Percentiles rank a stretch among this genome's conserved stretches.
These are phyloP conservation scores for Fragaria iinumae DNA, from an alignment of 306 rosid species.

Conservation along the genomic window DNA sequence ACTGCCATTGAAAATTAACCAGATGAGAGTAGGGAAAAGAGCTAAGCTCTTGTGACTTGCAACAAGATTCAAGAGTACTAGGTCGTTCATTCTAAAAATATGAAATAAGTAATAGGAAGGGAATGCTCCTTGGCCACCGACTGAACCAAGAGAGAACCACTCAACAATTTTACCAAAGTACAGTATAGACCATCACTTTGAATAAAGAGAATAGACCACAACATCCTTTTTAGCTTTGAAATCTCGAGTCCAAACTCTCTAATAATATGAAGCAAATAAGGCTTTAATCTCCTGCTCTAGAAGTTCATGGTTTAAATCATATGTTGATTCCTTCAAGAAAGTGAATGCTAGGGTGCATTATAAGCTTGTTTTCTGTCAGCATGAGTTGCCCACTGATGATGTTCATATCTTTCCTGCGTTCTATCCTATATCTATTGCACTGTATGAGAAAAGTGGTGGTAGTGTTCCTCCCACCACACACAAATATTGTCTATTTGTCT, in stretches of 20 bases:
- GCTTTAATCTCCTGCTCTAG: neutral
- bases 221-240: neutral
- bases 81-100: neutral
- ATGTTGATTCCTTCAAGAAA: neutral
- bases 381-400: neutral
- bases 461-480: neutral
- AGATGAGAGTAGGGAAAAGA: conserved; percentile 18
- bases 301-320: neutral
- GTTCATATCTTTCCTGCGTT: neutral
- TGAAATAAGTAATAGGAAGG: neutral
- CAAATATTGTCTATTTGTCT: neutral
- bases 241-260: neutral
- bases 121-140: conserved; percentile 6
- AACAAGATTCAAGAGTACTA: conserved; percentile 15
- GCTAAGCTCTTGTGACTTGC: conserved; percentile 16
- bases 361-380: neutral
- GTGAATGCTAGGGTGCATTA: neutral
- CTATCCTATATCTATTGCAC: neutral
- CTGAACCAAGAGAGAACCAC: neutral
- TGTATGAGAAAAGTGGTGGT: neutral
- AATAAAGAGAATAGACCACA: neutral
- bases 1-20: conserved; percentile 49
- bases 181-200: neutral
- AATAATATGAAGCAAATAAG: neutral
- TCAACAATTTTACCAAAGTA: neutral